Evolutionary conservation across 1,284 basidiomycete genomes (phyloP).

Genomic region (Mycosarcoma mackinlayi): DNA sequence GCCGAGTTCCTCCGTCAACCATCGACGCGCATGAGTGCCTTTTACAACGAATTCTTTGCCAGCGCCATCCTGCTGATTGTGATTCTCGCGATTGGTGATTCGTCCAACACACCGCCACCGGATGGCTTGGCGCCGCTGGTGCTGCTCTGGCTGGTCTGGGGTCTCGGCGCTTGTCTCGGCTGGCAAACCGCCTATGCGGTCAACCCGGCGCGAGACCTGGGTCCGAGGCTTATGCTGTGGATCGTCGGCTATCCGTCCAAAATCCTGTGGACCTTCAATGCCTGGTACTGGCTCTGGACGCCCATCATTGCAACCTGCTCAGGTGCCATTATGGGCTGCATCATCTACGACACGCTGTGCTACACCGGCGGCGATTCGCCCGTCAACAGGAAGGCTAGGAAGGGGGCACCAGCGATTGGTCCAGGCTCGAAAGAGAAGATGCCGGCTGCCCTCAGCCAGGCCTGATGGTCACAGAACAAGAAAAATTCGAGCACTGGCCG

Average conservation of each 20-base stretch:
- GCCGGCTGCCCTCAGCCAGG: slow-evolving; percentile 41
- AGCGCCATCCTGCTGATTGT: slow-evolving; percentile 56
- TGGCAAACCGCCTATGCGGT: slow-evolving; percentile 75
- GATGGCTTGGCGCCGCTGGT: slow-evolving; percentile 73
- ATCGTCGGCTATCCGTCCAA: slow-evolving; percentile 75
- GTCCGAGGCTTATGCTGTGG: slow-evolving; percentile 74
- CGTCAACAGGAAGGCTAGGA: slow-evolving; percentile 47
- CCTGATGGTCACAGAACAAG: too few relatives aligned
- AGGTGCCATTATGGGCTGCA: slow-evolving; percentile 67
- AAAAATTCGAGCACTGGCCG: too few relatives aligned
- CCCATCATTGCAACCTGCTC: slow-evolving; percentile 68
- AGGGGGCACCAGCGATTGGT: neutral
- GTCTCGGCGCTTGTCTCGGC: slow-evolving; percentile 73
- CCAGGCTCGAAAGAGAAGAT: slow-evolving; percentile 41
- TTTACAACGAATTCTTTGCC: slow-evolving; percentile 59
- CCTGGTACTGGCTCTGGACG: slow-evolving; percentile 84
- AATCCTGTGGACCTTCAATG: slow-evolving; percentile 70
- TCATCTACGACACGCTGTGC: slow-evolving; percentile 68
- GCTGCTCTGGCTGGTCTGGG: slow-evolving; percentile 74
- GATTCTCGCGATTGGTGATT: slow-evolving; percentile 47
- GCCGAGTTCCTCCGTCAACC: slow-evolving; percentile 45
- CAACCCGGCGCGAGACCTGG: slow-evolving; percentile 77
- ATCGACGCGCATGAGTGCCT: slow-evolving; percentile 39
- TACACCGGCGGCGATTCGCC: slow-evolving; percentile 68
- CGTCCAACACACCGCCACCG: slow-evolving; percentile 71